Base-by-base conservation (phyloP, 2,329 filamentous ascomycete genomes). In the Xylaria sp. region DNA sequence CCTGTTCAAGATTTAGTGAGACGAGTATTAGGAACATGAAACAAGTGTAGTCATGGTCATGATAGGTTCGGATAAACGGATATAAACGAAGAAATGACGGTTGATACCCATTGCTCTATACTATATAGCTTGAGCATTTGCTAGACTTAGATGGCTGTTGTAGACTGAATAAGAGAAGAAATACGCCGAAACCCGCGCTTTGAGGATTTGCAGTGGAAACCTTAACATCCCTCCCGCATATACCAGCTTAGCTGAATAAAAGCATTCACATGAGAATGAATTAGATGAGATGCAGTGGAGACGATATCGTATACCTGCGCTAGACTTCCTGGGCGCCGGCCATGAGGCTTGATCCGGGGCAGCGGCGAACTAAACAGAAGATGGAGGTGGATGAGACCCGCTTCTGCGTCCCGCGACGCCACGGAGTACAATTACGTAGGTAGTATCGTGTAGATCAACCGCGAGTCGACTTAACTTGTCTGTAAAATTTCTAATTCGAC, bases 31-130 rank as follows among this genome's bases (percentile, higher is more conserved):
- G 23, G 50, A 39, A 31, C 31, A 54, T 31, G 23, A 10, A 46
- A 31, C 15, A 12, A 28, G 34, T 46, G 55, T 37, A 41, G 23
- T 15, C 4, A 37, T 15, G 57, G 48, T 13, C 23, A 51, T 66
- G 18, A 20, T 20, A 57, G 54, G 20, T 37, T 41, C 9, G 48
- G 31, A 63, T 37, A 39, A 46, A 60, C n/a, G 59, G 41, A 62
- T 51, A 57, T 50, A 57, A 9, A 66, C 18, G 50, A 60, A 46
- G 51, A 55, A 28, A 28, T 28, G 28, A 28, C 28, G 28, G 12
- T 63, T 62, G 64, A 70, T 69, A 69, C 67, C 67, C 67, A 63
- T 55, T 63, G 46, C 50, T 60, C 48, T 61, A 25, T 18, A 34
- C 48, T 61, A 25, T 18, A 34, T 10, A 15, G 12, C n/a, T 7